Conservation (phyloP, 176 grass and related monocot genomes). For the Pontederia paniculata region DNA sequence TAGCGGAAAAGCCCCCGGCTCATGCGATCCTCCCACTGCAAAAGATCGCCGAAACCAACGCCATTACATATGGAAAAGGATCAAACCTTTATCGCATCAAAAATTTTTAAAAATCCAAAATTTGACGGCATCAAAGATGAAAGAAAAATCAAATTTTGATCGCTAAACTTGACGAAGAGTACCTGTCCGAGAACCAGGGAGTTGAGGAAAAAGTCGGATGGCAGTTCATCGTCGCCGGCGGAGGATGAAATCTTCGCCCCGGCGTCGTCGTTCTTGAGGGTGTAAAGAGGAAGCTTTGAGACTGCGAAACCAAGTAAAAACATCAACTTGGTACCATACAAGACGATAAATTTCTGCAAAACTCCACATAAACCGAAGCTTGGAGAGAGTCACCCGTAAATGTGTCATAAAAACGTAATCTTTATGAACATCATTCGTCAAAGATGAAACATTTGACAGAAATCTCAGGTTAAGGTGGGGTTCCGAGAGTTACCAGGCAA, state of each 20-base stretch:
- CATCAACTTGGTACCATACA: conserved; percentile 14
- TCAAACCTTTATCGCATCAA: background rate
- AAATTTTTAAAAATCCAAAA: conserved; percentile 3
- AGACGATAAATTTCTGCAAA: conserved; percentile 6
- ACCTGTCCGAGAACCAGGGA: conserved; percentile 70
- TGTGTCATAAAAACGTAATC: background rate
- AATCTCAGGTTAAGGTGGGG: background rate
- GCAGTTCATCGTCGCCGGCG: conserved; percentile 15
- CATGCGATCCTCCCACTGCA: conserved; percentile 89
- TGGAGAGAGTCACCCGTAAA: no score
- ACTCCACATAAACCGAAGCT: background rate
- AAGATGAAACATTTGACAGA: background rate
- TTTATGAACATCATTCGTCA: background rate
- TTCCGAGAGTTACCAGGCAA: conserved; percentile 45
- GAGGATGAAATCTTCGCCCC: conserved; percentile 8
- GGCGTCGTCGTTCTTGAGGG: conserved; percentile 30
- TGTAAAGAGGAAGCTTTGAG: conserved; percentile 72
- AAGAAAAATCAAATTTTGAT: background rate
- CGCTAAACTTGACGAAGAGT: conserved; percentile 2
- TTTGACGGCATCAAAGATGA: background rate
- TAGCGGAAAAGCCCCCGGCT: conserved; percentile 73
- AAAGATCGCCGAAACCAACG: background rate
- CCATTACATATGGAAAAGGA: conserved; percentile 1
- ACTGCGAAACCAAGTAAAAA: conserved; percentile 23
- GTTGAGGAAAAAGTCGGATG: conserved; percentile 47